Base-by-base conservation (phyloP, 805 yeast species). In the Kazachstania martiniae region DNA sequence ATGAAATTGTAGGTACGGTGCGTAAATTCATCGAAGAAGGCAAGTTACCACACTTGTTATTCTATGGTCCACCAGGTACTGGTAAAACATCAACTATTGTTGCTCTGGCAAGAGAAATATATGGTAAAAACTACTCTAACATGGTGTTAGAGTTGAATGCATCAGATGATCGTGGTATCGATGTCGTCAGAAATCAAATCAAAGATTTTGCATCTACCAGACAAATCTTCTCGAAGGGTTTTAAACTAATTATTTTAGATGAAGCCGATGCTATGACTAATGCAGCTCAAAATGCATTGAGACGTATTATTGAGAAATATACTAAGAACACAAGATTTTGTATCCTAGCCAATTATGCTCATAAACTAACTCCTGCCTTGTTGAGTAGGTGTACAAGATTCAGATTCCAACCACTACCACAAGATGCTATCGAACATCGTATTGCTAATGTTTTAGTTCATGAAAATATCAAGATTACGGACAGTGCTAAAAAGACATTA, bases 121-220 rank as follows among this genome's bases (percentile, higher is more conserved):
- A 80, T 51, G 99, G 98, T 3, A 72, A 74, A 41, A 66, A 70
- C 39, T 83, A 82, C 53, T 73, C 69, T 46, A 82, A 85, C 50
- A 86, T 87, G 87, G 96, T 91, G 2, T 62, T 91, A 34, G 98
- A 91, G 53, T 67, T 91, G 56, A 91, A 91, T 59, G 98, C 98
- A 4, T 79, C 93, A 4, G 98, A 91, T 57, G 98, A 91, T 56
- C 73, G 98, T 61, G 98, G 98, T 43, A 91, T 91, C 44, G 94
- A 85, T 46, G 96, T 91, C 28, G 97, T 91, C n/a, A 72, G 99
- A 42, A 91, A 91, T 49, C 95, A 86, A 59, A 86, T 91, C 63
- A 91, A 91, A 66, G 86, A 80, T 46, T 91, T 91, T 62, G 98
- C 98, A 8, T 75, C 89, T 19, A 91, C 98, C 1, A 76, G 85